phyloP scores from a whole-genome alignment of 768 basidiomycete genomes.

The Amanita exitialis region DNA sequence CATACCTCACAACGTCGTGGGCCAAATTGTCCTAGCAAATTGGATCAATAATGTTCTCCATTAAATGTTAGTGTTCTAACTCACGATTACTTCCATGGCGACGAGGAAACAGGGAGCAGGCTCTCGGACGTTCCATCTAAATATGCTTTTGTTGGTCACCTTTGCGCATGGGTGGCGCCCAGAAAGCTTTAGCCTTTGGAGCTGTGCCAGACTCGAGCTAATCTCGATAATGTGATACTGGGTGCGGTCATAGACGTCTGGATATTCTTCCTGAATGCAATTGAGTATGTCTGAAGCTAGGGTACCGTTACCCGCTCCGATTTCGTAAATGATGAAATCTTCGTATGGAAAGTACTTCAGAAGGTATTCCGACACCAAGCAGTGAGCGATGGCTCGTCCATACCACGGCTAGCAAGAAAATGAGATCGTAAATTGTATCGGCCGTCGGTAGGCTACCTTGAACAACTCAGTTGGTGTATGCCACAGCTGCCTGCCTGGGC shows the following conservation, averaged over 20 bases:
- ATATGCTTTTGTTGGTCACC: conserved; percentile 71
- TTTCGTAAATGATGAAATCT: conserved; percentile 93
- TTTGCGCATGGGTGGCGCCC: conserved; percentile 56
- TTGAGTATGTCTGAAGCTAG: conserved; percentile 84
- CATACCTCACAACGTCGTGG: conserved; percentile 91
- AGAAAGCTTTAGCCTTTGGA: conserved; percentile 62
- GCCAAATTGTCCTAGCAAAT: conserved; percentile 84
- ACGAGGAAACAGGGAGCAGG: conserved; percentile 86
- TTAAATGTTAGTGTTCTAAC: conserved; percentile 18
- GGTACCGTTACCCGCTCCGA: conserved; percentile 97
- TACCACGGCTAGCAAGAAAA: conserved; percentile 71
- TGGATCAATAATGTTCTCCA: neutral
- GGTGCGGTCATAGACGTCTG: conserved; percentile 89
- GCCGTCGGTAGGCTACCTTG: conserved; percentile 49
- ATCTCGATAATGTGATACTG: conserved; percentile 95
- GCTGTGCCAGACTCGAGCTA: conserved; percentile 61
- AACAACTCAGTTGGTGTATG: conserved; percentile 98
- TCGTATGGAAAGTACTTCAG: conserved; percentile 94
- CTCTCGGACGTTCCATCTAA: conserved; percentile 71
- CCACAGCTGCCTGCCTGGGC: conserved; percentile 88
- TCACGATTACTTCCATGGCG: conserved; percentile 90
- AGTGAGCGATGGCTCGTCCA: conserved; percentile 82
- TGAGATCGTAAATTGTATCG: conserved; percentile 2
- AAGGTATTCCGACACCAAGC: conserved; percentile 86
- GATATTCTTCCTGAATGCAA: conserved; percentile 65